Conservation (phyloP, 1,139 yeast genomes). For the Sugiyamaella grinbergsii region DNA sequence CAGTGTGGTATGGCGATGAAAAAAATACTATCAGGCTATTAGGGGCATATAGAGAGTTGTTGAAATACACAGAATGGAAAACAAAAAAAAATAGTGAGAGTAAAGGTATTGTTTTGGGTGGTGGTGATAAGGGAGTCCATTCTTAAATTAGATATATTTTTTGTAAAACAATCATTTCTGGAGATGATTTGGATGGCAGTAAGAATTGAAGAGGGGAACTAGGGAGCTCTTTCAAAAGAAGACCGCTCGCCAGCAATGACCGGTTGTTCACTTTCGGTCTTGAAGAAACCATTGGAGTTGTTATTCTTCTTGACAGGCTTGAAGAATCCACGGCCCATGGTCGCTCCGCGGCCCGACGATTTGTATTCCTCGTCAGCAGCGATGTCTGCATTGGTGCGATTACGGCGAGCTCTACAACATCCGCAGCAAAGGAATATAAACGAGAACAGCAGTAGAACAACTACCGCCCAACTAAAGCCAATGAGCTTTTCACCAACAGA, state of each 20-base stretch:
- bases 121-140: constrained; percentile 4
- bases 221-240: constrained; percentile 29
- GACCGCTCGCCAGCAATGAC: constrained; percentile 28
- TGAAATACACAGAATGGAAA: constrained; percentile 17
- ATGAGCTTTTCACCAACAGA: constrained; percentile 59
- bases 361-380: constrained; percentile 8
- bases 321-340: constrained; percentile 20
- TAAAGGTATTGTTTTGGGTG: constrained; percentile 13
- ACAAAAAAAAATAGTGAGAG: neutral
- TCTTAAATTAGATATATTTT: constrained; percentile 6
- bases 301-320: constrained; percentile 19
- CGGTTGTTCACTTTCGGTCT: constrained; percentile 31
- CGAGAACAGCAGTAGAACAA: constrained; percentile 49
- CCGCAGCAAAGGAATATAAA: constrained; percentile 40
- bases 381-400: constrained; percentile 20
- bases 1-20: constrained; percentile 1
- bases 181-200: neutral
- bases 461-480: constrained; percentile 67
- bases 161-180: neutral
- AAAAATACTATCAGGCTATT: constrained; percentile 7
- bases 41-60: neutral
- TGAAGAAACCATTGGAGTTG: constrained; percentile 24
- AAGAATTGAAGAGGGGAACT: neutral
- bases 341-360: constrained; percentile 6
- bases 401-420: constrained; percentile 32